phyloP scores from a whole-genome alignment of 495 filamentous ascomycete species.

The Penicillium paradoxum region DNA sequence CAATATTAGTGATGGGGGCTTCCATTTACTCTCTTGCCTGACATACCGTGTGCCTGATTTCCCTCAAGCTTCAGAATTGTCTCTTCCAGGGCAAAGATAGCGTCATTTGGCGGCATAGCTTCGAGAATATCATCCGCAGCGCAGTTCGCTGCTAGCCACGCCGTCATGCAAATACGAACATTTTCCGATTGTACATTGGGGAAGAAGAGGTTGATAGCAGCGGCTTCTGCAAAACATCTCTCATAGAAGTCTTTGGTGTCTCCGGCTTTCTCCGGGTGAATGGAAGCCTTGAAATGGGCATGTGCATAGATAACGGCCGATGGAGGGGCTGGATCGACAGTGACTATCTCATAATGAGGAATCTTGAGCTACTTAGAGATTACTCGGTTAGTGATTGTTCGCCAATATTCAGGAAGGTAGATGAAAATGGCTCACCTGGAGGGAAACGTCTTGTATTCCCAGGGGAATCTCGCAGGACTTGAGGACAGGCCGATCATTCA shows the following conservation, averaged over 20 bases:
- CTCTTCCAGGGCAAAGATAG: neutral
- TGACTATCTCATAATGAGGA: neutral
- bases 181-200: neutral
- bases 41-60: neutral
- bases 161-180: neutral
- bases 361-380: neutral
- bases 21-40: no score
- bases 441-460: neutral
- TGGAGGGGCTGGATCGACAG: neutral
- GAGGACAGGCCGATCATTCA: neutral
- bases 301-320: conserved; percentile 1
- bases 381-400: neutral
- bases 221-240: neutral
- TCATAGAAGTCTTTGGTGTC: conserved; percentile 3
- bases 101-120: neutral
- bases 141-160: conserved; percentile 1
- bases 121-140: neutral
- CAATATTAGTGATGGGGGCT: neutral
- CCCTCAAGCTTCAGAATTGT: neutral
- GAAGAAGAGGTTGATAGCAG: neutral
- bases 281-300: neutral
- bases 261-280: neutral
- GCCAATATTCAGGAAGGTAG: neutral
- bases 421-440: neutral
- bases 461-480: neutral